Percentiles rank a stretch among this genome's conserved stretches.
phyloP scores from a whole-genome alignment of 2,329 filamentous ascomycete species.

The Aspergillus melleus region DNA sequence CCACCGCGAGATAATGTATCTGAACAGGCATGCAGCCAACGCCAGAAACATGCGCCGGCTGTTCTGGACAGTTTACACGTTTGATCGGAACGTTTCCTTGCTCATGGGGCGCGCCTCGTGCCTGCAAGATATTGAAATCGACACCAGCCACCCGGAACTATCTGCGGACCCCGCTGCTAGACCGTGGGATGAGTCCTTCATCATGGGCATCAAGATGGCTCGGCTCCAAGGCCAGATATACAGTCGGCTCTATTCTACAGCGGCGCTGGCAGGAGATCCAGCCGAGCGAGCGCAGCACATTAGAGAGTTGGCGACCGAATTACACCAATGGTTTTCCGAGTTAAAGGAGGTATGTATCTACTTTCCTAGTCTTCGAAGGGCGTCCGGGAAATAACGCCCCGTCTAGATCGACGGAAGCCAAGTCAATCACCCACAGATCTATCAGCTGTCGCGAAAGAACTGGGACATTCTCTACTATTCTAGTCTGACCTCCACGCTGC shows the following conservation, averaged over 20 bases:
- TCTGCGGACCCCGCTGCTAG: slow-evolving; percentile 8
- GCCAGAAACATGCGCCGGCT: slow-evolving; percentile 18
- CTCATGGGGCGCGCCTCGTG: slow-evolving; percentile 18
- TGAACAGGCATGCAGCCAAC: slow-evolving; percentile 3
- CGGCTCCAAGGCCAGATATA: slow-evolving; percentile 16
- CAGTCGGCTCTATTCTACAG: slow-evolving; percentile 12
- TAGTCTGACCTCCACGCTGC: slow-evolving; percentile 16
- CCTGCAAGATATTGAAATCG: slow-evolving; percentile 24
- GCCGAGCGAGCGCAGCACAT: slow-evolving; percentile 9
- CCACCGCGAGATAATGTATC: slow-evolving; percentile 19
- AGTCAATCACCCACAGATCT: slow-evolving; percentile 12
- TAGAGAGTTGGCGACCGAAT: slow-evolving; percentile 6
- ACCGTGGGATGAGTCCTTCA: slow-evolving; percentile 17
- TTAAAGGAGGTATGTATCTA: not conserved
- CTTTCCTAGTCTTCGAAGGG: not conserved
- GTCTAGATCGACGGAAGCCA: slow-evolving; percentile 13
- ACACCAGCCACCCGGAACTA: slow-evolving; percentile 9
- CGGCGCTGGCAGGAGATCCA: slow-evolving; percentile 4
- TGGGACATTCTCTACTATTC: slow-evolving; percentile 26
- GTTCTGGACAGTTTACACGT: slow-evolving; percentile 24
- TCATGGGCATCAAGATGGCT: slow-evolving; percentile 13
- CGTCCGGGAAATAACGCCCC: not conserved
- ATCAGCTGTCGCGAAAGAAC: slow-evolving; percentile 13
- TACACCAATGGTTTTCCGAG: slow-evolving; percentile 13
- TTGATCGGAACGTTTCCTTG: slow-evolving; percentile 20